phyloP scores from a whole-genome alignment of 768 basidiomycete genomes.

The Agaricus blazei region DNA sequence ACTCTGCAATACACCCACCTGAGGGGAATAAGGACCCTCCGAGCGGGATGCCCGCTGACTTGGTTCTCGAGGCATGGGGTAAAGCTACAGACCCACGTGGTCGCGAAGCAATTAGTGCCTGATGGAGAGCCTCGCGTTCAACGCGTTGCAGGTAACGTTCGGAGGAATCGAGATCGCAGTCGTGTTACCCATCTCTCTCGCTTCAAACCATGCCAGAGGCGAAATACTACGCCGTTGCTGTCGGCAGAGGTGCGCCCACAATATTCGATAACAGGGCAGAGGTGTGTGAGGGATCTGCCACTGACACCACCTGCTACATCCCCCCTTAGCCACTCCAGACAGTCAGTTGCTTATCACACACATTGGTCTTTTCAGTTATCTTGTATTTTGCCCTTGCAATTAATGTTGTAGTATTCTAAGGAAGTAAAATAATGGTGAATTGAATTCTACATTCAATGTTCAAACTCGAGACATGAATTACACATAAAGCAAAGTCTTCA shows the following conservation, averaged over 20 bases:
- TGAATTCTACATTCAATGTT: background rate
- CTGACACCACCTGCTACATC: background rate
- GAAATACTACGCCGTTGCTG: slow-evolving; percentile 59
- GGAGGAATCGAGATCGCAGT: no score
- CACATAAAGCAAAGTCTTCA: background rate
- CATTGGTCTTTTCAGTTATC: background rate
- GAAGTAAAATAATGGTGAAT: background rate
- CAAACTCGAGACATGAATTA: background rate
- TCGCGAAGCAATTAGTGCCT: no score
- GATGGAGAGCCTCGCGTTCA: no score
- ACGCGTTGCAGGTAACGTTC: no score
- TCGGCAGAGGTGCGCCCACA: slow-evolving; percentile 51
- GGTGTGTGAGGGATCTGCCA: slow-evolving; percentile 28
- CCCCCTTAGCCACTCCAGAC: background rate
- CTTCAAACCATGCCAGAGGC: slow-evolving; percentile 21
- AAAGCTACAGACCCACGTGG: no score
- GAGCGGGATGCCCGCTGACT: background rate
- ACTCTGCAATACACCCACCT: no score
- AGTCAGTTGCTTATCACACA: background rate
- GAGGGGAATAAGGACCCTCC: background rate
- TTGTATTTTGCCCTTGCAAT: background rate
- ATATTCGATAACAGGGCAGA: slow-evolving; percentile 60
- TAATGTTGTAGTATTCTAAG: background rate
- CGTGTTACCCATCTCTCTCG: background rate
- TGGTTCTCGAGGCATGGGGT: background rate